Evolutionary conservation across 2,329 filamentous ascomycete species (phyloP).

Genomic region (Lasiodiplodia sp.): DNA sequence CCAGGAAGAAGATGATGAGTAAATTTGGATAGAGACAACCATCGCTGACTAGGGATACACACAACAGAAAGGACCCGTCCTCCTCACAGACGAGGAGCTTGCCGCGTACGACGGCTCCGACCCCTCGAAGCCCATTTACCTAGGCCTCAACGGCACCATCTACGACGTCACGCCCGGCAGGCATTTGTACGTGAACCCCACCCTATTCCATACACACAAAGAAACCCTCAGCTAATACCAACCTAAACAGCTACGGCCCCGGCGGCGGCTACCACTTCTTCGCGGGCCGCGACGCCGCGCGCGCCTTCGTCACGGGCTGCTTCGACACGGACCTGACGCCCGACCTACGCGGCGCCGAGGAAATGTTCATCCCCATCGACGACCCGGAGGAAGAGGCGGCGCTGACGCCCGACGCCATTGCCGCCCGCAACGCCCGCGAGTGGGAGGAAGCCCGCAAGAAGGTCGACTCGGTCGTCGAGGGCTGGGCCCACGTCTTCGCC

Average conservation of each 20-base stretch:
- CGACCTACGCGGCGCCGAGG: conserved; percentile 86
- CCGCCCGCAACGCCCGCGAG: conserved; percentile 69
- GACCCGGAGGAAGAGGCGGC: conserved; percentile 40
- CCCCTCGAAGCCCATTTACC: conserved; percentile 78
- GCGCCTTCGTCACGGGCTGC: conserved; percentile 91
- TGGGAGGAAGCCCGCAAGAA: conserved; percentile 67
- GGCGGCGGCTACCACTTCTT: conserved; percentile 89
- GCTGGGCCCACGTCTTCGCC: conserved; percentile 84
- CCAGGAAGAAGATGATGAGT: no score
- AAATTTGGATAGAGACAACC: not conserved
- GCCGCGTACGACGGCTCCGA: conserved; percentile 79
- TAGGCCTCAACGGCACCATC: conserved; percentile 87
- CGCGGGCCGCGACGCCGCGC: conserved; percentile 82
- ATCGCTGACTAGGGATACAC: not conserved
- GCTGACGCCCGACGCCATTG: conserved; percentile 46
- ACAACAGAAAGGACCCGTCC: conserved; percentile 62
- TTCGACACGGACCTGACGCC: conserved; percentile 84
- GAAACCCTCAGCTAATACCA: not conserved
- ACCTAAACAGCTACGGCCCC: conserved; percentile 58
- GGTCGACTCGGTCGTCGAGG: conserved; percentile 72
- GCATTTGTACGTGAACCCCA: conserved; percentile 33
- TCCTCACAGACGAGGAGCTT: conserved; percentile 79
- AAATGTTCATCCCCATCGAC: conserved; percentile 79
- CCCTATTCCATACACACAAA: not conserved
- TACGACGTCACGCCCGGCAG: conserved; percentile 78